Conservation (phyloP, 345 rosid genomes). For the Brassica incana region DNA sequence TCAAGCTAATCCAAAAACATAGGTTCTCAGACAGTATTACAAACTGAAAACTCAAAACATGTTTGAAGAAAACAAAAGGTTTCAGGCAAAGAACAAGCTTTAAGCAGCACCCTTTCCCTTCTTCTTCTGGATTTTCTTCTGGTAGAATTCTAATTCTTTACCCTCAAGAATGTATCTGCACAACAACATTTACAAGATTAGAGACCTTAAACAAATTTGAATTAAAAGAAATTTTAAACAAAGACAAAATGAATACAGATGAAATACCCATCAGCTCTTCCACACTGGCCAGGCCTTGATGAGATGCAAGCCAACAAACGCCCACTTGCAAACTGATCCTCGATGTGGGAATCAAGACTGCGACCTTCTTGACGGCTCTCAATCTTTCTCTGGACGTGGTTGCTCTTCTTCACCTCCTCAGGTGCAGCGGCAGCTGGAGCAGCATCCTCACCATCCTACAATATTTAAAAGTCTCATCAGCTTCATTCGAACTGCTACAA, state of each 20-base stretch:
- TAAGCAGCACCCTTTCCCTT: constrained; percentile 75
- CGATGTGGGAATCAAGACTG: constrained; percentile 62
- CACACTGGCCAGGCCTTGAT: constrained; percentile 78
- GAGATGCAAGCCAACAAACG: constrained; percentile 71
- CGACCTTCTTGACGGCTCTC: constrained; percentile 54
- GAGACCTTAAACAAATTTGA: background rate
- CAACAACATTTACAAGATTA: background rate
- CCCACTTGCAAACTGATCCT: constrained; percentile 69
- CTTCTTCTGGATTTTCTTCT: constrained; percentile 87
- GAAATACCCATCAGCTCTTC: constrained; percentile 73
- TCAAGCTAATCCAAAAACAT: constrained; percentile 31
- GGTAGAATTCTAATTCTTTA: constrained; percentile 70
- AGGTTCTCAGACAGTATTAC: constrained; percentile 13
- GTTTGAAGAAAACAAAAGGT: constrained; percentile 2
- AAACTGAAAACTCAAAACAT: constrained; percentile 31
- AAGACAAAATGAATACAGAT: background rate
- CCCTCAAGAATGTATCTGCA: constrained; percentile 70
- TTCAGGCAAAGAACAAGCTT: background rate
- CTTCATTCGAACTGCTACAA: background rate
- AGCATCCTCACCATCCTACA: constrained; percentile 51
- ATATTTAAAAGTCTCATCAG: background rate
- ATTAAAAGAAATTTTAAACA: background rate
- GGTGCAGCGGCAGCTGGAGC: constrained; percentile 36
- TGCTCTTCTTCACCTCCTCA: constrained; percentile 67
- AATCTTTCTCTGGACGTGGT: constrained; percentile 58